Evolutionary conservation across 1,284 basidiomycete species (phyloP).

Genomic region (Malassezia psittaci): DNA sequence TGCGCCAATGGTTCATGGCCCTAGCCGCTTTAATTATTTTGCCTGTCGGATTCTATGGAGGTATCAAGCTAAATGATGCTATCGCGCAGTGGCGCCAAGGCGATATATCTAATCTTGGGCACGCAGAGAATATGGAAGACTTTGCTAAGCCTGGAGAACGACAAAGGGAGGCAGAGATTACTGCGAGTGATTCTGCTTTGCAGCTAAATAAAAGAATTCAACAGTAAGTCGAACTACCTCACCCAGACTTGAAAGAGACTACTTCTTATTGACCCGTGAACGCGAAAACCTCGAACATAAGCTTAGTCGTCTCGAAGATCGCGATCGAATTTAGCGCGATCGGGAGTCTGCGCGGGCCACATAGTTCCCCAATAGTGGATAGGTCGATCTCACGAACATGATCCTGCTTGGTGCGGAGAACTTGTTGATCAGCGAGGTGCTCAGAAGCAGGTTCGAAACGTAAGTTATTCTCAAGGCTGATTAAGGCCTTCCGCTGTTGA

Average conservation of each 20-base stretch:
- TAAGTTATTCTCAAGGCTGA: slow-evolving; percentile 49
- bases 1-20: slow-evolving; percentile 8
- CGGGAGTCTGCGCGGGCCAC: slow-evolving; percentile 3
- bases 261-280: slow-evolving; percentile 24
- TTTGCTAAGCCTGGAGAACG: not conserved
- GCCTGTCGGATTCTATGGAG: slow-evolving; percentile 9
- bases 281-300: slow-evolving; percentile 25
- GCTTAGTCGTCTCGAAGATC: slow-evolving; percentile 17
- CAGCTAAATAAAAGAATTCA: slow-evolving; percentile 3
- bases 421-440: slow-evolving; percentile 80
- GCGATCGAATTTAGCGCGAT: not conserved
- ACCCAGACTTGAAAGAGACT: slow-evolving; percentile 11
- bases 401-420: slow-evolving; percentile 45
- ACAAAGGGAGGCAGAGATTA: not conserved
- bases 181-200: not conserved
- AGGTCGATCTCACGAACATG: slow-evolving; percentile 22
- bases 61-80: slow-evolving; percentile 12
- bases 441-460: slow-evolving; percentile 82
- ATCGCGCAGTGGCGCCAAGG: slow-evolving; percentile 6
- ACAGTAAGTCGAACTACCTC: not conserved
- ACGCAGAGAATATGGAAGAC: not conserved
- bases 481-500: slow-evolving; percentile 74
- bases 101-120: slow-evolving; percentile 10
- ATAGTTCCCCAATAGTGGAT: slow-evolving; percentile 10
- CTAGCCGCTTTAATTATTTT: slow-evolving; percentile 8